Evolutionary conservation across 108 stramenopile genomes (phyloP), one percentile per base, ranked within the genome.

Genomic region (Skeletonema potamos): DNA sequence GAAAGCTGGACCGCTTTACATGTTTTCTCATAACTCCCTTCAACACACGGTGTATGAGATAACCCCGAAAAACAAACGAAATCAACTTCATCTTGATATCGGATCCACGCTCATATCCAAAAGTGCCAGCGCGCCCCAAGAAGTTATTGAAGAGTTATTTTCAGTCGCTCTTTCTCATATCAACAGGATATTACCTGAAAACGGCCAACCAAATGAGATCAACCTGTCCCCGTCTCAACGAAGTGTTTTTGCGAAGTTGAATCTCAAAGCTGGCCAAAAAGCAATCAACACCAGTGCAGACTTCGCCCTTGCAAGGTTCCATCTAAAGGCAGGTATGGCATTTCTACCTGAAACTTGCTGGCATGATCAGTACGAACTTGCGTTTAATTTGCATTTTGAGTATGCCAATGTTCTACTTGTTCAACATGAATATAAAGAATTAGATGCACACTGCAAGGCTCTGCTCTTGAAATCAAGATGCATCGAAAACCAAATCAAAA

Each of bases 1-100:
- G 58, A 59, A 34, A 34, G 58, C 58, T 34, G 58, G 58, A 18
- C 58, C 58, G 10, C 32, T 59, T 8, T 59, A 59, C 18, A 30
- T 33, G 58, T 59, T 59, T n/a, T 17, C 58, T 0, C 58, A 59
- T 10, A 34, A 59, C 9, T 33, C 33, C 1, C 58, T 59, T 24
- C 58, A 59, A 8, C 27, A 11, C 1, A 59, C 58, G 17, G 33
- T 59, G 18, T 59, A 59, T 20, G 58, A 20, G 17, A 30, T 59
- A n/a, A 59, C 33, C 8, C 58, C 58, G 17, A 13, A 59, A 30
- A 59, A 30, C 9, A 59, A 1, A 12, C 58, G 58, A 18, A 34
- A 34, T 20, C 32, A 30, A 30, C 58, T 59, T 17, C 58, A 59
- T 34, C 33, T 33, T 8, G 33, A 59, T 30, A 59, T 59, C 9